Evolutionary conservation across 495 filamentous ascomycete species (phyloP), one percentile per base, ranked within the genome.

Genomic region (Geoglossum glabrum): DNA sequence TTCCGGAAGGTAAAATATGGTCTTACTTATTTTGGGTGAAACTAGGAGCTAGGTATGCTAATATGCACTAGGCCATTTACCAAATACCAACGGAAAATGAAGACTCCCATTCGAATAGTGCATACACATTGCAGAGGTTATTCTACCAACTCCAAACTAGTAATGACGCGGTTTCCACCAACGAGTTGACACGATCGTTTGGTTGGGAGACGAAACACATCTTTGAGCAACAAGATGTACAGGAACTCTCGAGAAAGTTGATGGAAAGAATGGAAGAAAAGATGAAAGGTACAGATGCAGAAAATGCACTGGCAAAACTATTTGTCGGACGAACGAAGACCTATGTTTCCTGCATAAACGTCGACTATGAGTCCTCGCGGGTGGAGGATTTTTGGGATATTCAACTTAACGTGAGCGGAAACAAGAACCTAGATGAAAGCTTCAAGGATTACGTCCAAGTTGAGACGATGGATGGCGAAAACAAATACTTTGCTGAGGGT

Each of bases 311-410:
- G 23, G 80, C 87, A 0, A 81, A 87, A 54, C 79, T 97, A 71
- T 95, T 99, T 65, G 88, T 89, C 55, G 92, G 92, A 33, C 95
- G 95, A 70, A 86, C 90, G 65, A 95, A 95, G 69, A 99, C 93
- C 0, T 97, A 97, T 68, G 92, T 99, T 59, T 92, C 86, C 6
- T 99, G 92, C 73, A 96, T 97, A 67, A 90, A 99, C 67, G 92
- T 99, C 57, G 83, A 90, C 54, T 99, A 93, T 69, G 87, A 95
- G 68, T 95, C 90, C 7, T 93, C 87, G 33, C 81, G 90, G 52
- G 74, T 90, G 51, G 93, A 99, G 70, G 93, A 97, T 60, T 99
- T 95, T 68, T 99, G 92, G 92, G 92, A 99, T 67, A 85, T 99
- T 55, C 92, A 97, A 65, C 79, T 99, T 61, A 99, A 97, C 60